A percentile compares a stretch with the other conserved stretches of the same genome.
Evolutionary conservation across 2,329 filamentous ascomycete species (phyloP).

Genomic region (Periglandula ipomoeae): DNA sequence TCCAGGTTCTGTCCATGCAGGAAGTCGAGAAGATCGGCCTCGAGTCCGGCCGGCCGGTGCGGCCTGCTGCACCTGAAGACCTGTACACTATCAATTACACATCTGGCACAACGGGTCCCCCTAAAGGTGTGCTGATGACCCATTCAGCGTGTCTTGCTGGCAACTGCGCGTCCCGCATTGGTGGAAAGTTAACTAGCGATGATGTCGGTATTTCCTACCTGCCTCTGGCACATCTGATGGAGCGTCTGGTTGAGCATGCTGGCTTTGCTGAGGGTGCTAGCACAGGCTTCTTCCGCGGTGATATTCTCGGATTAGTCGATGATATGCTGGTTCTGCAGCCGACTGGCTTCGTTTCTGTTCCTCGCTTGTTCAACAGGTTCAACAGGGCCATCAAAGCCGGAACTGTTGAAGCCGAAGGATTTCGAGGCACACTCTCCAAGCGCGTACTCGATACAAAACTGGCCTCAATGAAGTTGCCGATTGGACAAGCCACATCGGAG

Average conservation of each 20-base stretch:
- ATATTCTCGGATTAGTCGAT: slow-evolving; percentile 76
- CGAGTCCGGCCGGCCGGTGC: slow-evolving; percentile 58
- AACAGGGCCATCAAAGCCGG: slow-evolving; percentile 70
- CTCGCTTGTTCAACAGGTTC: slow-evolving; percentile 84
- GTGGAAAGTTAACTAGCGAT: slow-evolving; percentile 36
- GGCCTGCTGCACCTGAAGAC: slow-evolving; percentile 64
- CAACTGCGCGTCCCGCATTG: slow-evolving; percentile 51
- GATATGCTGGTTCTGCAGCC: slow-evolving; percentile 83
- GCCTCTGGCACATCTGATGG: slow-evolving; percentile 88
- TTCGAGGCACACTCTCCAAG: slow-evolving; percentile 72
- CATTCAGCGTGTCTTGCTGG: slow-evolving; percentile 74
- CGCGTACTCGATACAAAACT: slow-evolving; percentile 74
- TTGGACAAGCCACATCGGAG: slow-evolving; percentile 63
- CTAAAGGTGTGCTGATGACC: slow-evolving; percentile 75
- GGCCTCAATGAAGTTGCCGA: slow-evolving; percentile 62
- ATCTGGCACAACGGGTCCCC: slow-evolving; percentile 72
- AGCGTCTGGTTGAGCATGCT: slow-evolving; percentile 71
- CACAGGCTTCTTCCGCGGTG: slow-evolving; percentile 90
- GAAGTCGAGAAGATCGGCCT: slow-evolving; percentile 76
- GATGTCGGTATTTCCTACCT: slow-evolving; percentile 78
- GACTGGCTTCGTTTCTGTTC: slow-evolving; percentile 81
- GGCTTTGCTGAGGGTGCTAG: slow-evolving; percentile 61
- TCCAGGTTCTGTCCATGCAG: slow-evolving; percentile 68
- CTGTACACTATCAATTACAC: slow-evolving; percentile 87
- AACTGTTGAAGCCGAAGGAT: slow-evolving; percentile 68